These are phyloP conservation scores for Rutstroemia sp. DNA, from an alignment of 2,329 filamentous ascomycete genomes.

Conservation along the genomic window DNA sequence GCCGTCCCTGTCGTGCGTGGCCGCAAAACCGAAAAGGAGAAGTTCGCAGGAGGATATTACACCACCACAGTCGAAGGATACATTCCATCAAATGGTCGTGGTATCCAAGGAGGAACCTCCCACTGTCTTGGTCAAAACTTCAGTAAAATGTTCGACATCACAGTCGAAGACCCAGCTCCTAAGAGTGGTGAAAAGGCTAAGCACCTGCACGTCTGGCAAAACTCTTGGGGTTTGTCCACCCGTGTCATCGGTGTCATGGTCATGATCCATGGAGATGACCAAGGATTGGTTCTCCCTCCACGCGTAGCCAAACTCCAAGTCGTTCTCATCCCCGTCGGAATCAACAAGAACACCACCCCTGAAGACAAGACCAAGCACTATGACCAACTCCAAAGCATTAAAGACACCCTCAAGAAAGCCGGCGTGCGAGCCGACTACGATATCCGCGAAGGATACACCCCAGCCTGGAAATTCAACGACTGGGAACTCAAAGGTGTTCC, in stretches of 20 bases:
- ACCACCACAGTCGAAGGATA: constrained; percentile 97
- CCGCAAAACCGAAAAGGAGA: constrained; percentile 92
- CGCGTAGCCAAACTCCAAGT: constrained; percentile 80
- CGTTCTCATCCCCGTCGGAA: constrained; percentile 84
- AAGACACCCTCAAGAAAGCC: constrained; percentile 59
- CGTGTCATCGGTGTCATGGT: constrained; percentile 98
- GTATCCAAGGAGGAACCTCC: constrained; percentile 93
- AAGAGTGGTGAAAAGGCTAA: constrained; percentile 67
- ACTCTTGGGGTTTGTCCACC: constrained; percentile 97
- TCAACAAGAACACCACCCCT: constrained; percentile 78
- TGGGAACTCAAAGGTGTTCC: constrained; percentile 97
- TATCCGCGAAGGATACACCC: constrained; percentile 80
- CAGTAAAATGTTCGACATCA: constrained; percentile 98
- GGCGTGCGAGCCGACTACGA: constrained; percentile 77
- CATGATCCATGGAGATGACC: constrained; percentile 95
- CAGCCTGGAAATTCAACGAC: constrained; percentile 98
- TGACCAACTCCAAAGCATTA: constrained; percentile 66
- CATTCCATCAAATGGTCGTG: constrained; percentile 89
- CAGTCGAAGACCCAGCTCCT: constrained; percentile 78
- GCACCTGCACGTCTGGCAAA: constrained; percentile 90
- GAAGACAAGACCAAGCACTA: constrained; percentile 73
- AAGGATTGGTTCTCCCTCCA: constrained; percentile 88
- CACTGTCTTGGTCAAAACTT: constrained; percentile 94
- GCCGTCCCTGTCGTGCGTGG: constrained; percentile 93
- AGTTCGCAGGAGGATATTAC: constrained; percentile 94